Evolutionary conservation across 2,329 filamentous ascomycete species (phyloP).

Genomic region (Aspergillus brasiliensis): DNA sequence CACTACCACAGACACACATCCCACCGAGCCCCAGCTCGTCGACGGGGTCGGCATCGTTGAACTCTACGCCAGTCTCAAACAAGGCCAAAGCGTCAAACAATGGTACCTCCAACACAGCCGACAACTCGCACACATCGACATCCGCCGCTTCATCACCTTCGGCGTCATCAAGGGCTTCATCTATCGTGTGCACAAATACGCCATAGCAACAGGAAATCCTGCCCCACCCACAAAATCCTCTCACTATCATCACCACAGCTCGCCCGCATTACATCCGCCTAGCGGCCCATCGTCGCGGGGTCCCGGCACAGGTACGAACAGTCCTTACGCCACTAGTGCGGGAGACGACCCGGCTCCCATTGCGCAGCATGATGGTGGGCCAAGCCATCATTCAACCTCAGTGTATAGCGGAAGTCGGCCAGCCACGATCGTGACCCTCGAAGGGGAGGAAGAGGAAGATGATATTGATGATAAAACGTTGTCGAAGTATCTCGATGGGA

Average conservation of each 20-base stretch:
- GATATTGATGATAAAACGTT: conserved; percentile 41
- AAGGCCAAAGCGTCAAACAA: conserved; percentile 80
- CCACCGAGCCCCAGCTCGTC: conserved; percentile 29
- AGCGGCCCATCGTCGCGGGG: conserved; percentile 33
- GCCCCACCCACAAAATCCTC: conserved; percentile 29
- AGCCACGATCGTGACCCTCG: conserved; percentile 24
- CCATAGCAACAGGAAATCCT: conserved; percentile 55
- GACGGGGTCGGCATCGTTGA: conserved; percentile 64
- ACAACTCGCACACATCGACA: conserved; percentile 75
- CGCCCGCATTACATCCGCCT: conserved; percentile 10
- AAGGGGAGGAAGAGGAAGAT: conserved; percentile 36
- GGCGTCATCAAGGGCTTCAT: conserved; percentile 93
- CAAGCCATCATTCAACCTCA: conserved; percentile 22
- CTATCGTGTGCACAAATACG: conserved; percentile 90
- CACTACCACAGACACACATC: conserved; percentile 5
- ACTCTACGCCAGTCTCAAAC: conserved; percentile 81
- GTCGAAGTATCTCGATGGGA: conserved; percentile 49
- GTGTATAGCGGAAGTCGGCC: conserved; percentile 31
- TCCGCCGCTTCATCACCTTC: conserved; percentile 90
- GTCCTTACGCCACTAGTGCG: conserved; percentile 29
- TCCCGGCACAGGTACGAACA: conserved; percentile 34
- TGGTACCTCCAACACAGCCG: conserved; percentile 79
- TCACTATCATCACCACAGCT: conserved; percentile 14
- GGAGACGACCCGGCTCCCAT: conserved; percentile 26
- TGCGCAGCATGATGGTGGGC: conserved; percentile 22